Evolutionary conservation across 1,139 yeast species (phyloP), one percentile per base, ranked within the genome.

Genomic region (Nadsonia starkeyi-henricii): DNA sequence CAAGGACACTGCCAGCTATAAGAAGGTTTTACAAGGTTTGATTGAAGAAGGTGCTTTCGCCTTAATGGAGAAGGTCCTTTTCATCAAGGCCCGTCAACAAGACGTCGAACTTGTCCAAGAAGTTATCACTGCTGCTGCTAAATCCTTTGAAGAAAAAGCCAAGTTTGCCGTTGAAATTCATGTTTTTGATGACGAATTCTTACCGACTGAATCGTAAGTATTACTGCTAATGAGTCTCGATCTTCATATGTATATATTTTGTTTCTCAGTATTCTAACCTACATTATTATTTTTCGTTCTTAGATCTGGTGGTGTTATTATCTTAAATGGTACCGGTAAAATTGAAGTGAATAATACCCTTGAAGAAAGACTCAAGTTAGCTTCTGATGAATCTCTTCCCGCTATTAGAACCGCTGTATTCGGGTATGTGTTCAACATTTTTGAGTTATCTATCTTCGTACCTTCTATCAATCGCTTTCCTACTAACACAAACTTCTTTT

Each of bases 331-430:
- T 43, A 64, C 77, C 39, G 95, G 95, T 50, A 86, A 84, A 69
- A 89, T 93, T 57, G 89, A 82, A 58, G 86, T 91, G 51, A 74
- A 85, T 69, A 91, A 91, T 71, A 89, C 98, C 42, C 76, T 93
- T 62, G 96, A 86, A 61, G 96, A 89, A 72, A 85, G 99, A 69
- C 77, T 91, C 63, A 77, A 79, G 61, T 71, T 93, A 55, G 74
- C 91, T 61, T 76, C 85, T 45, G 84, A 84, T 64, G 85, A 80
- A 61, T 85, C 96, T 8, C 77, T 93, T 58, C 99, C 99, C 47
- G 94, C 89, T 49, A 81, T 93, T 57, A 81, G 97, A 70, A 72
- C 83, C 55, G 95, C 88, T 60, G 71, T 91, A 62, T 91, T 88
- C 66, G 98, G 98, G 39, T 33, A 33, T 33, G 39, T 33, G 12